A percentile compares a stretch with the other conserved stretches of the same genome.
Evolutionary conservation across 2,329 filamentous ascomycete genomes (phyloP).

Genomic region (Uncinocarpus reesii): DNA sequence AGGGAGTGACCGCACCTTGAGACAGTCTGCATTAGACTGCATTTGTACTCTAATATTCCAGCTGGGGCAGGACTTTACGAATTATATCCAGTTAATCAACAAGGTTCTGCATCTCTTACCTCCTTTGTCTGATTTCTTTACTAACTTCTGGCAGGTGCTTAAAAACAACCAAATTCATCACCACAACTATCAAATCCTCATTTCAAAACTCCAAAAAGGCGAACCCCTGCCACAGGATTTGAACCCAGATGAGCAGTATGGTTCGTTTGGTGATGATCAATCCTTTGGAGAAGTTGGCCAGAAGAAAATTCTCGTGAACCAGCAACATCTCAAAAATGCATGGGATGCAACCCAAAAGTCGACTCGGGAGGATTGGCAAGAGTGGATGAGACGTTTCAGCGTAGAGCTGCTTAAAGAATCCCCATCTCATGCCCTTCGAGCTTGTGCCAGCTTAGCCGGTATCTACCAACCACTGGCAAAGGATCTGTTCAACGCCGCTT

Average conservation of each 20-base stretch:
- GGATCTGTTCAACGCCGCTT: slow-evolving; percentile 95
- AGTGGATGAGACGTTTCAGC: slow-evolving; percentile 95
- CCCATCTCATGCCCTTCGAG: slow-evolving; percentile 85
- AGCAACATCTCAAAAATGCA: slow-evolving; percentile 89
- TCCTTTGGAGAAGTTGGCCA: slow-evolving; percentile 73
- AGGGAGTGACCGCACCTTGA: slow-evolving; percentile 59
- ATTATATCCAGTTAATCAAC: slow-evolving; percentile 88
- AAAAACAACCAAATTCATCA: slow-evolving; percentile 72
- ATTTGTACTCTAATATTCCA: slow-evolving; percentile 93
- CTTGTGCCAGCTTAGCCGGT: slow-evolving; percentile 82
- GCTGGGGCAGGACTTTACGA: slow-evolving; percentile 85
- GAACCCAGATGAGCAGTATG: slow-evolving; percentile 72
- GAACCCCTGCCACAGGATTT: slow-evolving; percentile 92
- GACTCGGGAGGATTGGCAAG: slow-evolving; percentile 97
- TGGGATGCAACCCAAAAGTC: slow-evolving; percentile 97
- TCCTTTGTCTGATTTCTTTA: slow-evolving; percentile 1
- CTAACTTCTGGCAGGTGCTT: slow-evolving; percentile 40
- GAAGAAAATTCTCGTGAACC: slow-evolving; percentile 94
- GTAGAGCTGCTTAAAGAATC: slow-evolving; percentile 91
- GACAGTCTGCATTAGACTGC: slow-evolving; percentile 79
- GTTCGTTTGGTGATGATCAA: slow-evolving; percentile 66
- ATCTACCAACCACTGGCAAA: slow-evolving; percentile 84
- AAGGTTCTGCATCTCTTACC: slow-evolving; percentile 47
- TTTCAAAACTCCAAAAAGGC: slow-evolving; percentile 86
- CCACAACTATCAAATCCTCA: slow-evolving; percentile 81